Conservation (phyloP, 1,139 yeast genomes). For the Blastobotrys ciferrii region DNA sequence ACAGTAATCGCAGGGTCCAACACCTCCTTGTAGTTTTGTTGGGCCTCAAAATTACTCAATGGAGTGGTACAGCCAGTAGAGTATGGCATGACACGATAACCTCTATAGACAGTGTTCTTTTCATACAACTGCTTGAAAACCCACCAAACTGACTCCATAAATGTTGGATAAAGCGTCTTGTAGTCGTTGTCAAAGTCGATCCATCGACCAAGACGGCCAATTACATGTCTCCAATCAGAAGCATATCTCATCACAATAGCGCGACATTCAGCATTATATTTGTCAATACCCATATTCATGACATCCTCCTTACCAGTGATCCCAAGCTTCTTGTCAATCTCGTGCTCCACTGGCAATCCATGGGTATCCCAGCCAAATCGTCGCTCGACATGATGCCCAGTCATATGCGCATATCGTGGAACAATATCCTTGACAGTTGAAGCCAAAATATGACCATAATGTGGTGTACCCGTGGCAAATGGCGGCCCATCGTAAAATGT, state of each 20-base stretch:
- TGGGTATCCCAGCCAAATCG: slow-evolving; percentile 99
- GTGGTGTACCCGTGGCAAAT: slow-evolving; percentile 98
- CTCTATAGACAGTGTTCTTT: slow-evolving; percentile 87
- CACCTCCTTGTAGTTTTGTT: slow-evolving; percentile 95
- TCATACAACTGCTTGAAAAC: slow-evolving; percentile 85
- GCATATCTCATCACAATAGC: slow-evolving; percentile 97
- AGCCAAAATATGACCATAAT: slow-evolving; percentile 94
- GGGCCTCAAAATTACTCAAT: slow-evolving; percentile 95
- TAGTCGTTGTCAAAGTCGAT: slow-evolving; percentile 98
- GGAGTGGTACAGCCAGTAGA: slow-evolving; percentile 98
- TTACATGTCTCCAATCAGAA: slow-evolving; percentile 87
- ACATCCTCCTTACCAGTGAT: slow-evolving; percentile 94
- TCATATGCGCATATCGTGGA: slow-evolving; percentile 97
- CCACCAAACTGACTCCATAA: slow-evolving; percentile 99
- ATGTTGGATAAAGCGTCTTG: slow-evolving; percentile 91
- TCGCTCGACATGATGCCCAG: slow-evolving; percentile 92
- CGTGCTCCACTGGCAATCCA: slow-evolving; percentile 97
- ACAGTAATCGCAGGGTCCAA: slow-evolving; percentile 94
- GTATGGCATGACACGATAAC: slow-evolving; percentile 97
- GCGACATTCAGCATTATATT: slow-evolving; percentile 92
- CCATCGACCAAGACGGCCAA: slow-evolving; percentile 97
- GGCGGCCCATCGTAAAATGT: slow-evolving; percentile 99
- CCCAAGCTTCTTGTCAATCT: slow-evolving; percentile 94
- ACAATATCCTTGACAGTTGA: slow-evolving; percentile 96
- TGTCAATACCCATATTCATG: slow-evolving; percentile 87